Base-by-base conservation (phyloP, 2,329 filamentous ascomycete genomes). In the Plectosphaerella cucumerina region DNA sequence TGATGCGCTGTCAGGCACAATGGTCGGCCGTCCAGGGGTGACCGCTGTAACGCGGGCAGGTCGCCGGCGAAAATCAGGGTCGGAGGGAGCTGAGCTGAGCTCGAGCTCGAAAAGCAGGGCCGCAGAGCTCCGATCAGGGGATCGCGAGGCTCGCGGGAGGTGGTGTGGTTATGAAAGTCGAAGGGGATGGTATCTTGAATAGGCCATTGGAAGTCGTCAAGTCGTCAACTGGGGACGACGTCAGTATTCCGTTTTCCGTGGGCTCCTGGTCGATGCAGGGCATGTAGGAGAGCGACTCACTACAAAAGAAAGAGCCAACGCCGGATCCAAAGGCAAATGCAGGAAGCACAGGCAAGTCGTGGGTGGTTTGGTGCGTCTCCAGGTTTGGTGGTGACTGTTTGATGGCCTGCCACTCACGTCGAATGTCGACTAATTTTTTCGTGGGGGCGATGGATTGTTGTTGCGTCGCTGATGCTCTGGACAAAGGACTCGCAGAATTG, bases 191-290 rank as follows among this genome's bases (percentile, higher is more conserved):
- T 56, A 57, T 59, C 48, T 61, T 57, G 58, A 52, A 53, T 57
- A 58, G 60, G 61, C 64, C 66, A 69, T 69, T 52, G 56, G 61
- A 51, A 53, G 47, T 59, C 47, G 58, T 55, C 49, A 47, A 45
- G 49, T 54, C 49, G 52, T 53, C 48, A 54, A 39, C 39, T 42
- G 39, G 39, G 39, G 10, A 6, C 17, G 39, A 18, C 11, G n/a
- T 20, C 8, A 42, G 39, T n/a, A n/a, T n/a, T n/a, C n/a, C n/a
- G n/a, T n/a, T n/a, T n/a, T n/a, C n/a, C n/a, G n/a, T n/a, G n/a
- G n/a, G n/a, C n/a, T n/a, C n/a, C n/a, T n/a, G 14, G 39, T 18
- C 18, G 39, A 11, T 18, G n/a, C n/a, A 20, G 39, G 4, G n/a
- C n/a, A 12, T 18, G 35, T 6, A 37, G 14, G 5, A 37, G 35